Evolutionary conservation across 495 filamentous ascomycete genomes (phyloP).

Genomic region (Xanthoparmelia taractica): DNA sequence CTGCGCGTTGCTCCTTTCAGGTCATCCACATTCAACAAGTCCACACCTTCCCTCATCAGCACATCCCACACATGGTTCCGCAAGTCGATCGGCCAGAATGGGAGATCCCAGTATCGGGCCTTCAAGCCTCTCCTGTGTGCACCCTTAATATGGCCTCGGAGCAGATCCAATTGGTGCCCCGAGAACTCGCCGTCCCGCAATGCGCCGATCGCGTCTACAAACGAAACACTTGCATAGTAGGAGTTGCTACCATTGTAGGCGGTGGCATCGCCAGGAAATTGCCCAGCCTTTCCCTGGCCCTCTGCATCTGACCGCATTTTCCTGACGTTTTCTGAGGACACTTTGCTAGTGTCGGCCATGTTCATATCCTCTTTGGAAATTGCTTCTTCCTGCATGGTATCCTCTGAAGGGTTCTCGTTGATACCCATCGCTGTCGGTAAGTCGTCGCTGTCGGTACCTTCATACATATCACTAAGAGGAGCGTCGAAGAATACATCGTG

Average conservation of each 20-base stretch:
- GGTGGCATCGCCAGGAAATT: conserved; percentile 2
- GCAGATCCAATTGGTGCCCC: conserved; percentile 46
- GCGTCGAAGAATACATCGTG: conserved; percentile 50
- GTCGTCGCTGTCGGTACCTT: conserved; percentile 14
- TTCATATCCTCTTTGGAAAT: not conserved
- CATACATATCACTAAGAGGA: conserved; percentile 29
- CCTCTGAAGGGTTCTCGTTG: not conserved
- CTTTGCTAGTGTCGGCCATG: not conserved
- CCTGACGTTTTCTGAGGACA: not conserved
- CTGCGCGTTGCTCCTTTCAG: conserved; percentile 33
- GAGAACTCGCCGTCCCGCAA: conserved; percentile 27
- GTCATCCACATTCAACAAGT: conserved; percentile 64
- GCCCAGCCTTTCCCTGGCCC: conserved; percentile 20
- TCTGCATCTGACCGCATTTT: conserved; percentile 10
- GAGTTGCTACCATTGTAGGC: conserved; percentile 36
- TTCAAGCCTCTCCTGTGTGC: conserved; percentile 64
- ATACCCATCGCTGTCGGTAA: not conserved
- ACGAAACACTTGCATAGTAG: conserved; percentile 43
- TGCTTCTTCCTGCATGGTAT: not conserved
- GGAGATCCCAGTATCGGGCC: conserved; percentile 73
- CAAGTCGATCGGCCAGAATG: conserved; percentile 64
- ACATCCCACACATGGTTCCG: conserved; percentile 69
- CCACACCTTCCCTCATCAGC: conserved; percentile 62
- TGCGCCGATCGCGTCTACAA: conserved; percentile 32
- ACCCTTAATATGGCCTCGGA: conserved; percentile 57